Evolutionary conservation across 208 protist genomes (phyloP).

Genomic region (Trypanosoma lewisi): DNA sequence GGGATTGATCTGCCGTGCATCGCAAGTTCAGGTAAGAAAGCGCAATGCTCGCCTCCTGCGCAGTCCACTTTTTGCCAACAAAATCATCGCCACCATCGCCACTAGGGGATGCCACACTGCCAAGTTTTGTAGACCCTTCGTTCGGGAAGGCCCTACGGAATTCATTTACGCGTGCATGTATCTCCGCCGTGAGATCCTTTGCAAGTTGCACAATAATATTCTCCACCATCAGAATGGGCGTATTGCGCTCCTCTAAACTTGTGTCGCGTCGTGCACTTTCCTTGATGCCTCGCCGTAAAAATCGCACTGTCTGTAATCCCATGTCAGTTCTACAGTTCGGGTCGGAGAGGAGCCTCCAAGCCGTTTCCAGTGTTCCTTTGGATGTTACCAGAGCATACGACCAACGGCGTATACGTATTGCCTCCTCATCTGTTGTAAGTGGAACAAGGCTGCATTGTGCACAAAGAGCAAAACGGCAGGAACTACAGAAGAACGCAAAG

Average conservation of each 20-base stretch:
- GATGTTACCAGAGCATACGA: slow-evolving; percentile 36
- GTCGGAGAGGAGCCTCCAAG: slow-evolving; percentile 46
- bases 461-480: slow-evolving; percentile 74
- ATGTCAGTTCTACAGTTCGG: slow-evolving; percentile 44
- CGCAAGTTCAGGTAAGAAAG: slow-evolving; percentile 24
- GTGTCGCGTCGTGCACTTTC: slow-evolving; percentile 55
- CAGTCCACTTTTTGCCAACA: slow-evolving; percentile 12
- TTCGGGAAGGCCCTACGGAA: slow-evolving; percentile 22
- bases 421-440: slow-evolving; percentile 38
- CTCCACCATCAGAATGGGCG: slow-evolving; percentile 21
- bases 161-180: slow-evolving; percentile 22
- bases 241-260: not conserved
- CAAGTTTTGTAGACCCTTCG: not conserved
- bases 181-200: slow-evolving; percentile 19
- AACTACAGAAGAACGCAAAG: slow-evolving; percentile 64
- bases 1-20: slow-evolving; percentile 24
- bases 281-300: slow-evolving; percentile 46
- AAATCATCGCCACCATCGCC: not conserved
- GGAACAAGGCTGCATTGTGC: slow-evolving; percentile 54
- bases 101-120: not conserved
- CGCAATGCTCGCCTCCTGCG: slow-evolving; percentile 21
- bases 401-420: slow-evolving; percentile 36
- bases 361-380: slow-evolving; percentile 34
- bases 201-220: slow-evolving; percentile 19
- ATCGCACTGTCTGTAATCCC: slow-evolving; percentile 32